phyloP scores from a whole-genome alignment of 2,329 filamentous ascomycete genomes.

The Fusarium proliferatum region DNA sequence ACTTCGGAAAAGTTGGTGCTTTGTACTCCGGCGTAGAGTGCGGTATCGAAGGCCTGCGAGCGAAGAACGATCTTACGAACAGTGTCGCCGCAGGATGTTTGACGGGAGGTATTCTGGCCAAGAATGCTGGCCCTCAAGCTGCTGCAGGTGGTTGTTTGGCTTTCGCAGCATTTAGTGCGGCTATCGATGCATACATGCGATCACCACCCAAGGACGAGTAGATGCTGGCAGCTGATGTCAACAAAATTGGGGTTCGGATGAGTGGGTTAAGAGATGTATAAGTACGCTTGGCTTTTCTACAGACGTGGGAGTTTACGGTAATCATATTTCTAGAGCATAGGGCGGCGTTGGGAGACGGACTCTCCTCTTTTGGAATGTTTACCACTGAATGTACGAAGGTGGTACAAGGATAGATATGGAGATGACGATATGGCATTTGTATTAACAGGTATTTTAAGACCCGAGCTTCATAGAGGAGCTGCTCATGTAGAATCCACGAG shows the following conservation, averaged over 20 bases:
- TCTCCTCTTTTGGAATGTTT: conserved; percentile 44
- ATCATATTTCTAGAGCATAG: conserved; percentile 47
- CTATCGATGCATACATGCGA: conserved; percentile 92
- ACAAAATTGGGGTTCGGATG: neutral
- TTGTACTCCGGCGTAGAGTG: conserved; percentile 95
- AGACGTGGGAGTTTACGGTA: conserved; percentile 42
- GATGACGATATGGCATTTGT: conserved; percentile 29
- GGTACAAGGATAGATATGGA: conserved; percentile 16
- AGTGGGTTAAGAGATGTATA: conserved; percentile 31
- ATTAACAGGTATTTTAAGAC: conserved; percentile 37
- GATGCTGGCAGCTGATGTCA: neutral
- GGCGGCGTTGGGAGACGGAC: conserved; percentile 49
- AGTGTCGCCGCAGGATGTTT: conserved; percentile 89
- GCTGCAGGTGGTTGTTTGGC: conserved; percentile 88
- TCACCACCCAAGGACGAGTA: conserved; percentile 77
- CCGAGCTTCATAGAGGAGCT: conserved; percentile 30
- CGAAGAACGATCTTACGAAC: conserved; percentile 94
- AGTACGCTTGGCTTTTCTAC: conserved; percentile 33
- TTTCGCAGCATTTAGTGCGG: conserved; percentile 91
- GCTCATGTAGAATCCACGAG: conserved; percentile 25
- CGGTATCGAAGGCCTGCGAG: conserved; percentile 90
- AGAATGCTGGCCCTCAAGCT: conserved; percentile 89
- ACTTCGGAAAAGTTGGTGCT: conserved; percentile 93
- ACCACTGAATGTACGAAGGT: conserved; percentile 5
- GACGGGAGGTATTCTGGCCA: conserved; percentile 88